These are phyloP conservation scores for Alternaria arbusti DNA, from an alignment of 2,329 filamentous ascomycete species.

Conservation along the genomic window DNA sequence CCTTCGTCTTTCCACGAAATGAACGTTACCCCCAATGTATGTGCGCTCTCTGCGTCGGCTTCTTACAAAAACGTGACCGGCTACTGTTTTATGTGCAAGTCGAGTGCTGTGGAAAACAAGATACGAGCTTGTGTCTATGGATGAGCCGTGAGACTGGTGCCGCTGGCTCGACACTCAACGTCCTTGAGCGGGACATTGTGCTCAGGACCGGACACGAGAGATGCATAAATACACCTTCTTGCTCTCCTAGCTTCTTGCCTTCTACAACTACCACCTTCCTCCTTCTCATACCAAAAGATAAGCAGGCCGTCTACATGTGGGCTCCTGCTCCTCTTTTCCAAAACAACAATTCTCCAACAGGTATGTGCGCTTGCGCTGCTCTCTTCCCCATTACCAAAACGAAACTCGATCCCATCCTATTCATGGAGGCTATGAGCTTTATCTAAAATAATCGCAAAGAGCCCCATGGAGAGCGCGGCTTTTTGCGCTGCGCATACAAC, in stretches of 20 bases:
- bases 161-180: not conserved
- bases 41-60: not conserved
- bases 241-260: not conserved
- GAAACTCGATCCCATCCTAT: too few species aligned
- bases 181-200: accelerated
- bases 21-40: not conserved
- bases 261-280: not conserved
- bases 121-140: too few species aligned
- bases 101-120: not conserved
- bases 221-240: not conserved
- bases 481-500: not conserved
- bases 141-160: too few species aligned
- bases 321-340: not conserved
- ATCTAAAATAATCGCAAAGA: too few species aligned
- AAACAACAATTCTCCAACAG: accelerated
- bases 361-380: not conserved
- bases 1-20: not conserved
- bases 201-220: not conserved
- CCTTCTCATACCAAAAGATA: not conserved
- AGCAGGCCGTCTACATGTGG: not conserved
- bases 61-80: too few species aligned
- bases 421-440: too few species aligned
- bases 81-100: too few species aligned
- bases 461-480: not conserved
- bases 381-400: not conserved